A percentile compares a stretch with the other conserved stretches of the same genome.
phyloP scores from a whole-genome alignment of 75 land plant species.

The Cunninghamia lanceolata region DNA sequence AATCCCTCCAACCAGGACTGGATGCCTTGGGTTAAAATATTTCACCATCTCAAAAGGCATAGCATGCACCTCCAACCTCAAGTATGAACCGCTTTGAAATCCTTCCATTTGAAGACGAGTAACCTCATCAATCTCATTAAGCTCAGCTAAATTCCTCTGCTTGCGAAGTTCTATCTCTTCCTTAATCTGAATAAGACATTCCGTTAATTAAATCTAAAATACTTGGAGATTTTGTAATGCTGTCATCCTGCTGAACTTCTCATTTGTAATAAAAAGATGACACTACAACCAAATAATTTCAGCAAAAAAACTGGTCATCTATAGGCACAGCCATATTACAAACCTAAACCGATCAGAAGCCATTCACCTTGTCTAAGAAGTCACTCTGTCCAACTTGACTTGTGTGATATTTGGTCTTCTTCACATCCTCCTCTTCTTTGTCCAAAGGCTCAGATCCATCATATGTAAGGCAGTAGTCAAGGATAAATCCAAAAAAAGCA shows the following conservation, averaged over 20 bases:
- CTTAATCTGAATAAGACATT: constrained; percentile 63
- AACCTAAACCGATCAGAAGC: neutral
- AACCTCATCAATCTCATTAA: constrained; percentile 81
- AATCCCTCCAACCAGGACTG: constrained; percentile 93
- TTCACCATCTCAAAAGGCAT: no score
- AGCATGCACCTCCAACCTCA: constrained; percentile 81
- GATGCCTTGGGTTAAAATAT: no score
- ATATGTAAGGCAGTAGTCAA: constrained; percentile 54
- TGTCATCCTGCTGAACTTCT: neutral
- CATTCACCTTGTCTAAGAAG: constrained; percentile 75
- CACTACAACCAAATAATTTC: neutral
- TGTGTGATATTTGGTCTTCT: no score
- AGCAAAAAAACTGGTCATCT: neutral
- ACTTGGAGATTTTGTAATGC: no score
- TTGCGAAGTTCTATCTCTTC: constrained; percentile 83
- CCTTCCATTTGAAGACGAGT: constrained; percentile 90
- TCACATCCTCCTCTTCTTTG: constrained; percentile 37
- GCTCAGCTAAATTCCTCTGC: constrained; percentile 85
- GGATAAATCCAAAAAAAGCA: constrained; percentile 13
- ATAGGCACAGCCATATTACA: neutral
- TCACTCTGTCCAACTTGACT: constrained; percentile 39
- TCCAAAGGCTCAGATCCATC: constrained; percentile 60
- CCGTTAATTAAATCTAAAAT: neutral
- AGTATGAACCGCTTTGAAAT: constrained; percentile 74
- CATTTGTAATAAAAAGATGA: neutral